Evolutionary conservation across 441 rosid species (phyloP), one percentile per base, ranked within the genome.

Genomic region (Pelargonium exstipulatum): DNA sequence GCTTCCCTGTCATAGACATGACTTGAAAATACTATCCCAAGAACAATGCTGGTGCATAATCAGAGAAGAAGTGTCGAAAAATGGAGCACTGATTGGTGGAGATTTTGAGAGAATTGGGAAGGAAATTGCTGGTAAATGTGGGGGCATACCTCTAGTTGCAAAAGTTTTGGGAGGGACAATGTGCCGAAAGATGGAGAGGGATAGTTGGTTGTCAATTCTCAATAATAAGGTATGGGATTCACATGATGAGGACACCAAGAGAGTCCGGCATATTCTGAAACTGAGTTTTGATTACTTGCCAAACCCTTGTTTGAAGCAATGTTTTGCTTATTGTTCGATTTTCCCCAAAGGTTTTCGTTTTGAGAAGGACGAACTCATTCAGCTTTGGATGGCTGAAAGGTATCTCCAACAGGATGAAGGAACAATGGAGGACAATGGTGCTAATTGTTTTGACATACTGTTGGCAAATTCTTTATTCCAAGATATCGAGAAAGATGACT

Each of bases 331-430:
- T 65, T 71, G 78, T 46, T 64, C 80, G 32, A 35, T 73, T 18
- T 76, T 74, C n/a, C 76, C 74, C 7, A 71, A 45, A 49, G 71
- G 51, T 48, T 65, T 0, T 20, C 0, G 1, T 5, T 68, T 73
- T 0, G 2, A 5, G 7, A 80, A 64, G 66, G 69, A 69, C 13
- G 4, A 45, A 0, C 13, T 77, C 2, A 66, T 74, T 46, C 64
- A 71, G 13, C 68, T 74, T 0, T 74, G 78, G 83, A 76, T 74
- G 69, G 80, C 78, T 46, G 55, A 74, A 55, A 76, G 80, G 17
- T 66, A 65, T 60, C 62, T 80, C 58, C 58, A 42, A 7, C 18
- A 62, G 0, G 2, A 18, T 2, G 9, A 24, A 22, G 60, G 24
- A 1, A 64, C 22, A 4, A 37, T 37, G 43, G 78, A 74, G 35